phyloP scores from a whole-genome alignment of 2,329 filamentous ascomycete genomes.

The Chrysoporthe austroafricana region DNA sequence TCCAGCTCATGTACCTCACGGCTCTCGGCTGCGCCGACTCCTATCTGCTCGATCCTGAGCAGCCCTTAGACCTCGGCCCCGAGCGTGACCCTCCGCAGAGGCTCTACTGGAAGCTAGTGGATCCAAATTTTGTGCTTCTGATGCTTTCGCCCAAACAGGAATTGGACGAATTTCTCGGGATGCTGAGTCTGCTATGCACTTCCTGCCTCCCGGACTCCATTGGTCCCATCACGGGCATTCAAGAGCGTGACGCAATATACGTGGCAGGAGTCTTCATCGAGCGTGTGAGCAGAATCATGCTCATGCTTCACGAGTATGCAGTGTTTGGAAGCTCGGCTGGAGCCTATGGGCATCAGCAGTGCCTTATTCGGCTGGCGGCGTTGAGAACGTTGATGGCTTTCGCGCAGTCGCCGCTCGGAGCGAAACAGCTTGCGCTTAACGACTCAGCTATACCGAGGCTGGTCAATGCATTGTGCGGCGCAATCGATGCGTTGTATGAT shows the following conservation, averaged over 20 bases:
- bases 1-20: constrained; percentile 68
- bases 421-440: constrained; percentile 68
- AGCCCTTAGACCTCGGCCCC: constrained; percentile 30
- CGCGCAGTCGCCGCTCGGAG: constrained; percentile 64
- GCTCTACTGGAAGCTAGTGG: constrained; percentile 69
- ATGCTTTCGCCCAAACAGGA: constrained; percentile 71
- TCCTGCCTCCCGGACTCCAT: constrained; percentile 67
- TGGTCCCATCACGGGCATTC: constrained; percentile 60
- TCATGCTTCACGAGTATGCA: constrained; percentile 55
- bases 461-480: constrained; percentile 63
- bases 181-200: constrained; percentile 68
- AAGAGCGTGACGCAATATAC: constrained; percentile 47
- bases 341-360: constrained; percentile 43
- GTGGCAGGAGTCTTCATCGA: constrained; percentile 59
- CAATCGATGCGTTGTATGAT: constrained; percentile 77
- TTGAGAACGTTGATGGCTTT: constrained; percentile 64
- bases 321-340: constrained; percentile 35
- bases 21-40: constrained; percentile 57
- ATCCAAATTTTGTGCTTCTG: constrained; percentile 66
- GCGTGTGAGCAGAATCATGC: constrained; percentile 64
- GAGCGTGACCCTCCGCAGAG: constrained; percentile 37
- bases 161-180: constrained; percentile 63
- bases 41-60: constrained; percentile 23
- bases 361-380: constrained; percentile 48
- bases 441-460: constrained; percentile 73